Evolutionary conservation across 345 rosid genomes (phyloP), one percentile per base, ranked within the genome.

Genomic region (Reutealis trisperma): DNA sequence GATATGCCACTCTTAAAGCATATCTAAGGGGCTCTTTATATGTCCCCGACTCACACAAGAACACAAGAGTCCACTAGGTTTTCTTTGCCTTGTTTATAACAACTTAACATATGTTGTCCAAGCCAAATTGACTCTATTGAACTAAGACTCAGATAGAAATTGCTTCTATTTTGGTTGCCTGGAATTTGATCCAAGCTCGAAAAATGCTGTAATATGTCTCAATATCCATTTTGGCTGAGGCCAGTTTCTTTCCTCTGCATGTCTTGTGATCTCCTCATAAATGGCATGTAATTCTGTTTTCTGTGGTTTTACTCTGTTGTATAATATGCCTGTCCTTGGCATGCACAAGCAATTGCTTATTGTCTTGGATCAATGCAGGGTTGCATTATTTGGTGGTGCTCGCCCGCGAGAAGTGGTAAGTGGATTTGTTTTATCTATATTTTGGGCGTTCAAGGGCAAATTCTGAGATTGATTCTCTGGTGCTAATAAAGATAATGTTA

Each of bases 401-500:
- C 90, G 91, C 44, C 97, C 97, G 34, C 85, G 97, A 60, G 98
- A 93, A 84, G 77, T 89, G 89, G 97, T 91, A 71, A 86, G 91
- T 80, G 22, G 12, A n/a, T 77, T 74, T 54, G 6, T 72, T 60
- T 77, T 65, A 5, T 52, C 41, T 27, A 15, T 75, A 69, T 75
- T 44, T 73, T 69, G 81, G 75, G 73, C 52, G 75, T 32, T 70
- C 25, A 45, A 6, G 52, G 30, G 30, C 1, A 2, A 68, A 47
- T 12, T 25, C 4, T 18, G 67, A 65, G 52, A 65, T 25, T 51
- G 57, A 47, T 68, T 68, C 59, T 25, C 42, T 12, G 19, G 11
- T 58, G 21, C 22, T 52, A 44, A 24, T 82, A 14, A 71, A 25
- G 25, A 51, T 44, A 42, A 60, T 72, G 34, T 64, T 51, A 4